phyloP scores from a whole-genome alignment of 2,329 filamentous ascomycete genomes.

The Gremmenia infestans region DNA sequence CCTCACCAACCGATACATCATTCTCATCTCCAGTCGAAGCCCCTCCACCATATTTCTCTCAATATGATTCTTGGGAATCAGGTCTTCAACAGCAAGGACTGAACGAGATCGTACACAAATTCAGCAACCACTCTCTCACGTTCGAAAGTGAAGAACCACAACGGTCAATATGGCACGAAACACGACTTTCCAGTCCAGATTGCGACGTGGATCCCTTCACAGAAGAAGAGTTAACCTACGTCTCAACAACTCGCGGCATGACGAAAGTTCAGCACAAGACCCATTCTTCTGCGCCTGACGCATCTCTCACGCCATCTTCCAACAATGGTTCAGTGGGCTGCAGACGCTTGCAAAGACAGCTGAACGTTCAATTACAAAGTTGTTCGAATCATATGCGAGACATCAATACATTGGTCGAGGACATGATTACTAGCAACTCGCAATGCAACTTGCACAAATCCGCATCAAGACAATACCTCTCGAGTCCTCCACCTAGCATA shows the following conservation, averaged over 20 bases:
- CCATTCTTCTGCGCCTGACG: conserved; percentile 5
- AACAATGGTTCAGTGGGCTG: conserved; percentile 7
- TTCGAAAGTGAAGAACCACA: conserved; percentile 12
- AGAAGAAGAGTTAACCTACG: conserved; percentile 12
- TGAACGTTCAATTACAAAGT: conserved; percentile 22
- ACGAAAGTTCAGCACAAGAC: conserved; percentile 6
- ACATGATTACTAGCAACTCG: conserved; percentile 19
- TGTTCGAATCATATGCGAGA: conserved; percentile 18
- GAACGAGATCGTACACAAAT: conserved; percentile 7
- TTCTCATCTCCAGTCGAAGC: conserved; percentile 14
- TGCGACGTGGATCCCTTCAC: conserved; percentile 3
- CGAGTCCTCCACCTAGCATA: conserved; percentile 3
- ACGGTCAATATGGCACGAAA: conserved; percentile 12
- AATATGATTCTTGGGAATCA: neutral
- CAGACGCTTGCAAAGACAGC: conserved; percentile 21
- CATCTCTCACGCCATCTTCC: neutral
- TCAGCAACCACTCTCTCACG: conserved; percentile 4
- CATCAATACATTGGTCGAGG: conserved; percentile 22
- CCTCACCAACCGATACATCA: conserved; percentile 24
- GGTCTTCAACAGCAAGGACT: neutral
- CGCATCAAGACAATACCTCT: neutral
- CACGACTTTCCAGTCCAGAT: conserved; percentile 11
- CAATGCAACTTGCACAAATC: conserved; percentile 19
- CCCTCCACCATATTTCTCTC: conserved; percentile 3
- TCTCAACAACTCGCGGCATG: conserved; percentile 11